These are phyloP conservation scores for Lupinus albus DNA, from an alignment of 306 rosid species.

Conservation along the genomic window DNA sequence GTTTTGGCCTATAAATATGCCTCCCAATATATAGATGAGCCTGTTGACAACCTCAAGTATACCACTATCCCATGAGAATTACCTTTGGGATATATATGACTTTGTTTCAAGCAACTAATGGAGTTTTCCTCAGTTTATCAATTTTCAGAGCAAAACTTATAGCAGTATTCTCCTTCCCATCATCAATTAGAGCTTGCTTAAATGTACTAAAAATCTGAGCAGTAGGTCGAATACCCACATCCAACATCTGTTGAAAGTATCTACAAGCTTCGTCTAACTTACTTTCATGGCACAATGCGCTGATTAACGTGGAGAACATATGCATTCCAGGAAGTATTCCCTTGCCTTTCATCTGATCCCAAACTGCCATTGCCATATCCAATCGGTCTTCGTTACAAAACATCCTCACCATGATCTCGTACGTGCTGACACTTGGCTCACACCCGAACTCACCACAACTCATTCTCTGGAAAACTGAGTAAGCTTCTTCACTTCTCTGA, in stretches of 20 bases:
- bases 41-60: not conserved
- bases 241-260: constrained; percentile 78
- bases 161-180: constrained; percentile 54
- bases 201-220: constrained; percentile 62
- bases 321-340: constrained; percentile 82
- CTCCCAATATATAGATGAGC: not conserved
- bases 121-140: constrained; percentile 65
- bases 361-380: constrained; percentile 65
- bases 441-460: constrained; percentile 57
- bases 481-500: constrained; percentile 63
- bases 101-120: constrained; percentile 44
- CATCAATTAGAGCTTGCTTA: constrained; percentile 60
- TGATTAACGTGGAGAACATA: constrained; percentile 72
- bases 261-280: constrained; percentile 76
- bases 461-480: constrained; percentile 62
- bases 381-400: constrained; percentile 62
- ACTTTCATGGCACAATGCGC: constrained; percentile 58
- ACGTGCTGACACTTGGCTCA: constrained; percentile 72
- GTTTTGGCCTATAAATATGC: not conserved
- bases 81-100: not conserved
- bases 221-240: constrained; percentile 78
- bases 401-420: constrained; percentile 78
- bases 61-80: not conserved
- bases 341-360: constrained; percentile 71
- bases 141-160: constrained; percentile 49